Evolutionary conservation across 148 eudicot species (phyloP).

Genomic region (Camellia lanceoleosa): DNA sequence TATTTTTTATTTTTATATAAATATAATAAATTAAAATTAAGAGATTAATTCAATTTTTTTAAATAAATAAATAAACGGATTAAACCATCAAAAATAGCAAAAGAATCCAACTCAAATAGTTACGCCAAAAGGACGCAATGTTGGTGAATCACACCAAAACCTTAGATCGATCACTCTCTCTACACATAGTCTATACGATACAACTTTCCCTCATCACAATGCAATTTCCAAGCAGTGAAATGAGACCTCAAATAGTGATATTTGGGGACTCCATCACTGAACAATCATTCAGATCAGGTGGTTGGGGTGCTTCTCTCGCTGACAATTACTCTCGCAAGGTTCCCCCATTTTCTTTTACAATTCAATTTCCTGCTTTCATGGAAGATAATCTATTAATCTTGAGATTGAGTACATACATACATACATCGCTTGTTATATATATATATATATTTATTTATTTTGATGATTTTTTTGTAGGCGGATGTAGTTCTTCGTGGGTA

Average conservation of each 20-base stretch:
- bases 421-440: not conserved
- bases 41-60: too few relatives aligned
- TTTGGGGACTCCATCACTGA: constrained; percentile 89
- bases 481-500: constrained; percentile 78
- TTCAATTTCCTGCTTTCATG: not conserved
- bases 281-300: constrained; percentile 60
- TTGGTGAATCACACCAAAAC: too few relatives aligned
- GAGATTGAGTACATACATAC: too few relatives aligned
- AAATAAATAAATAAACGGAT: too few relatives aligned
- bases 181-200: too few relatives aligned
- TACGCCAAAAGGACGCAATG: too few relatives aligned
- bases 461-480: constrained; percentile 37
- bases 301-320: constrained; percentile 87
- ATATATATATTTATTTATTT: not conserved
- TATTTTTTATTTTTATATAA: too few relatives aligned
- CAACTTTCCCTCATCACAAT: too few relatives aligned
- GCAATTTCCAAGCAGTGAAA: not conserved
- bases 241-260: constrained; percentile 68
- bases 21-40: too few relatives aligned
- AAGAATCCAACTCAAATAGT: too few relatives aligned
- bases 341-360: not conserved
- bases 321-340: constrained; percentile 80
- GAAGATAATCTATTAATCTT: not conserved
- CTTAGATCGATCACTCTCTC: too few relatives aligned
- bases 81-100: too few relatives aligned